Conservation (phyloP, 495 filamentous ascomycete genomes). For the Aspergillus wentii region DNA sequence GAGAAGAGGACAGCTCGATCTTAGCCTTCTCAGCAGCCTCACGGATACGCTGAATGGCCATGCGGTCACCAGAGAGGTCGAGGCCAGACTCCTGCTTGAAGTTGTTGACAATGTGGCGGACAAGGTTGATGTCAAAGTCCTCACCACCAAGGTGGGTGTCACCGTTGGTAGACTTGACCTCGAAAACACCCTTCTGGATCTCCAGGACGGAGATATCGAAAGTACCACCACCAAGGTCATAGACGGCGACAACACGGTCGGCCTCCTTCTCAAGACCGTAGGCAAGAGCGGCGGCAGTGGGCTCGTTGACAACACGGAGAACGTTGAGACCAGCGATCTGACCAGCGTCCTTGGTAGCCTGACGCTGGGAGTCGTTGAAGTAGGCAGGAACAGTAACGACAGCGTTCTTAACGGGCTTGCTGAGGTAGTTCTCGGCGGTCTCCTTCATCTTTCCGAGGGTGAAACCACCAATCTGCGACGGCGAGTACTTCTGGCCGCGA, state of each 20-base stretch:
- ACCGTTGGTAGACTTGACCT: conserved; percentile 98
- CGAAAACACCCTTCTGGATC: conserved; percentile 97
- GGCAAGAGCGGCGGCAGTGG: conserved; percentile 88
- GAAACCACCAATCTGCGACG: conserved; percentile 97
- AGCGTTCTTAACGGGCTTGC: conserved; percentile 87
- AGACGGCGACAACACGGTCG: conserved; percentile 89
- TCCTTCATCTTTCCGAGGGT: conserved; percentile 98
- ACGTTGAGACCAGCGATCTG: conserved; percentile 95
- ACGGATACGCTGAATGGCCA: conserved; percentile 99
- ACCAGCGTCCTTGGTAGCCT: conserved; percentile 96
- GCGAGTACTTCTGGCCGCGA: conserved; percentile 94
- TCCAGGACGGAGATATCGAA: conserved; percentile 98
- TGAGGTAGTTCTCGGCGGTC: conserved; percentile 86
- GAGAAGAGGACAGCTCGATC: conserved; percentile 95
- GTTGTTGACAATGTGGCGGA: conserved; percentile 88
- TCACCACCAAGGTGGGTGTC: conserved; percentile 97
- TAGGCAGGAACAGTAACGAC: conserved; percentile 96
- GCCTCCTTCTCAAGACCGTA: conserved; percentile 93
- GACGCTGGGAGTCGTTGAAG: conserved; percentile 97
- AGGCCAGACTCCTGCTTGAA: conserved; percentile 96
- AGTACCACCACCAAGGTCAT: conserved; percentile 97
- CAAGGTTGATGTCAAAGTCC: conserved; percentile 95
- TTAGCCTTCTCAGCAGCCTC: conserved; percentile 99
- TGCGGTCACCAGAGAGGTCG: conserved; percentile 88
- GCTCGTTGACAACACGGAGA: conserved; percentile 95